Base-by-base conservation (phyloP, 305 asterid species). In the Euphrasia arctica region DNA sequence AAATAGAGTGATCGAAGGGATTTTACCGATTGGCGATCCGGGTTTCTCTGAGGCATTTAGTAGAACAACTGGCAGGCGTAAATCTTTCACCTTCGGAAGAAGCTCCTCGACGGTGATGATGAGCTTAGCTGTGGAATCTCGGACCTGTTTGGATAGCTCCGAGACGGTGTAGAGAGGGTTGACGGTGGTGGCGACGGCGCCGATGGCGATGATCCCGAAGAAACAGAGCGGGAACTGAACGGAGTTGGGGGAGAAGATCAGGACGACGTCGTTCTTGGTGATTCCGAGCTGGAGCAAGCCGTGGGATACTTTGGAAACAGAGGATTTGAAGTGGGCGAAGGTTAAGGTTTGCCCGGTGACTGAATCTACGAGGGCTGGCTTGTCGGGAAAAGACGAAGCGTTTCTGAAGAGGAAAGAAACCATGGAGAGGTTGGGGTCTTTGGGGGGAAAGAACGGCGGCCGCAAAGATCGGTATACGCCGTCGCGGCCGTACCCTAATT, bases 401-500 rank as follows among this genome's bases (percentile, higher is more conserved):
- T 87, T 90, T 56, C 96, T 72, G 82, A 90, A 92, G 58, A 92
- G 85, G 48, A 87, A 87, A 0, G 94, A 80, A 32, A 87, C 71
- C 84, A 92, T 68, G 1, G 97, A 85, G 0, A 79, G 74, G 27
- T 83, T 75, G 25, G 82, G 76, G 28, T 70, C 72, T 54, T 66
- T 75, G 52, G 98, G 97, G 47, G 80, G 76, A 36, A 27, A 43
- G 0, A 88, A 0, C 0, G 90, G 83, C 52, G 93, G 96, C 31
- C 95, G 63, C 34, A 86, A 66, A 1, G 97, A 93, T 64, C 97
- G 74, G 88, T 77, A 83, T 1, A 88, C 62, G 50, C 96, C 96
- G 62, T 93, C 98, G 42, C 96, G 82, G 63, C 97, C 97, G 71
- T 90, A 90, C 9, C 97, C 97, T 5, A 94, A 93, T 76, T 87